Conservation (phyloP, 441 rosid genomes). For the Populus hybrid region DNA sequence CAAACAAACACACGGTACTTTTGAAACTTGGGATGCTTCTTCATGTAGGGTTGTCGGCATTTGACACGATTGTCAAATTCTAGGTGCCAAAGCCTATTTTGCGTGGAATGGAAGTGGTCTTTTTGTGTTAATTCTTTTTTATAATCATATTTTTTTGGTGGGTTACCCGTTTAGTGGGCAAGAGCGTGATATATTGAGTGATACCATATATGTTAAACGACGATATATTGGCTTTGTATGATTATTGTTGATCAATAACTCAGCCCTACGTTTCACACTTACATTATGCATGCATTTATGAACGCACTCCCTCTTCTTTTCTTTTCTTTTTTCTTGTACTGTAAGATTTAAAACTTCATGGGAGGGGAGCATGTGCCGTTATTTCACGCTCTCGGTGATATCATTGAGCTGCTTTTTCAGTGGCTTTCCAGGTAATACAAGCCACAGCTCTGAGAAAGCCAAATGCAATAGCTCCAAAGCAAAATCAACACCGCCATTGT, state of each 20-base stretch:
- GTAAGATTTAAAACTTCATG: too few species aligned
- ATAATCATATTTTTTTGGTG: slow-evolving; percentile 17
- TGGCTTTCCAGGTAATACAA: too few species aligned
- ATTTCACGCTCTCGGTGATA: too few species aligned
- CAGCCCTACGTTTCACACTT: slow-evolving; percentile 23
- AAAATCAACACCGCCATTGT: too few species aligned
- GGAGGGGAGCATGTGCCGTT: too few species aligned
- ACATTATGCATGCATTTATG: too few species aligned
- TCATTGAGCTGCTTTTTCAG: too few species aligned
- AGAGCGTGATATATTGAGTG: slow-evolving; percentile 22
- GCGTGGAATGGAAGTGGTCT: slow-evolving; percentile 17
- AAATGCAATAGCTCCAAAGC: too few species aligned
- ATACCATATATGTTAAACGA: slow-evolving; percentile 20
- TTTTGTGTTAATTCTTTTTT: slow-evolving; percentile 33
- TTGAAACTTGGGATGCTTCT: slow-evolving; percentile 20
- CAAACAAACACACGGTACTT: slow-evolving; percentile 5
- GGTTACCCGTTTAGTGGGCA: not conserved
- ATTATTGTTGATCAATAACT: slow-evolving; percentile 23
- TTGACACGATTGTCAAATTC: slow-evolving; percentile 9
- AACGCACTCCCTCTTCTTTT: not conserved
- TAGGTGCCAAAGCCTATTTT: slow-evolving; percentile 10
- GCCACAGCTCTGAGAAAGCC: too few species aligned
- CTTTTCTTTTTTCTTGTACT: too few species aligned
- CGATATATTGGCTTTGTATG: slow-evolving; percentile 23
- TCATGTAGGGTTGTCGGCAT: slow-evolving; percentile 21